phyloP scores from a whole-genome alignment of 257 asterid genomes.

The Leptodermis oblonga region DNA sequence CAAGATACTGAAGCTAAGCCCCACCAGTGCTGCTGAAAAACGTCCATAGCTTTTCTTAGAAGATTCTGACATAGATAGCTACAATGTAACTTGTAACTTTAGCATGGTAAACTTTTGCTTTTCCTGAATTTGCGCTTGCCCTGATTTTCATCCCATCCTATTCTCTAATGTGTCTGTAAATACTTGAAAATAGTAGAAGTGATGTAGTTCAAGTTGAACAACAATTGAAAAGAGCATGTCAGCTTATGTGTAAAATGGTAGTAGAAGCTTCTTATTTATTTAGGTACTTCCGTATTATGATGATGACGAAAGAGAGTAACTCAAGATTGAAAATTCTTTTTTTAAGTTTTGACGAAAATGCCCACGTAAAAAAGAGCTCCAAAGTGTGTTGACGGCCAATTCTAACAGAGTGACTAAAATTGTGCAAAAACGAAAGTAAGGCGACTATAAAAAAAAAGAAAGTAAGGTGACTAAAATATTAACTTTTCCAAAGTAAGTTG shows the following conservation, averaged over 20 bases:
- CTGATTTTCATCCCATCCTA: background rate
- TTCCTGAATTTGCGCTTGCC: background rate
- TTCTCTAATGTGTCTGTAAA: background rate
- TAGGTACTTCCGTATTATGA: no score
- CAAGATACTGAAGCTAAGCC: slow-evolving; percentile 31
- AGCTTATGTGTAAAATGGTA: background rate
- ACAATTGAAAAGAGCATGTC: background rate
- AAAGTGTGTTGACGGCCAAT: no score
- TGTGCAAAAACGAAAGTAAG: no score
- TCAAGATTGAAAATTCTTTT: no score
- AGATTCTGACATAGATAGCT: background rate
- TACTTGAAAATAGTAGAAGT: background rate
- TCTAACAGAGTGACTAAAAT: no score
- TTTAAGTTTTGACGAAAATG: no score
- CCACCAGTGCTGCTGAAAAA: slow-evolving; percentile 42
- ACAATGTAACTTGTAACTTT: background rate
- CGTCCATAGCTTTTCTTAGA: slow-evolving; percentile 28
- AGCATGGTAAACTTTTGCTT: background rate
- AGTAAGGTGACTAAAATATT: no score
- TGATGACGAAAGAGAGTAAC: no score
- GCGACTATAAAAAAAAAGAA: no score
- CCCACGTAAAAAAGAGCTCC: no score
- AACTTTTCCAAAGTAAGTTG: no score
- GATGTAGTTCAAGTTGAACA: background rate
- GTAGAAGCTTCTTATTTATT: no score